Base-by-base conservation (phyloP, 1,284 basidiomycete species). In the Rhodotorula sp. region DNA sequence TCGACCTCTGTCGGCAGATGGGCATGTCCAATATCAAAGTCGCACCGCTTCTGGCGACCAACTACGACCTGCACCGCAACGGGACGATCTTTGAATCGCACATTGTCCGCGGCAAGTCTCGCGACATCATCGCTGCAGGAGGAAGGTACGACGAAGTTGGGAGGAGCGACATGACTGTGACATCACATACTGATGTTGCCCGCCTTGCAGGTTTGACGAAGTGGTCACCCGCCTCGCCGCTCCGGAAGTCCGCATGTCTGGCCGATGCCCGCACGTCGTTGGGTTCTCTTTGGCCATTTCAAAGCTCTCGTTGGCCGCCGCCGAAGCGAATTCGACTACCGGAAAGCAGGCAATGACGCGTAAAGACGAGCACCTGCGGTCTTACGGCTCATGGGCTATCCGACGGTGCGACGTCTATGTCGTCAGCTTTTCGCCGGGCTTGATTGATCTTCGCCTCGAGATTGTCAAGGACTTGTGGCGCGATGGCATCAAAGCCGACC, bases 331-430 rank as follows among this genome's bases (percentile, higher is more conserved):
- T 69, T 79, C 80, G 57, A 80, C 78, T 6, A 73, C 76, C 37
- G 70, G 75, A 44, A 73, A 82, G 66, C 79, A 81, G n/a, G 80
- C 80, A 22, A 80, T 78, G 44, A 76, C 77, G 17, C 71, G 74
- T 20, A 54, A 55, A 26, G 71, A 82, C 57, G 79, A 82, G 20
- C 80, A 80, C 45, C 80, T 82, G 59, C 78, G 80, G 22, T 80
- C 82, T 26, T 84, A 84, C n/a, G 84, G 83, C 22, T 82, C 82
- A 0, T 81, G 79, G 78, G 78, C 80, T 37, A 79, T 81, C 8
- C 78, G 84, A 65, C 81, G 85, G 42, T 85, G 84, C 71, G 85
- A 86, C 73, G 84, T 85, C 29, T 86, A 86, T 70, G 81, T 86
- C 3, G 83, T 83, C 8, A 80, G 79, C 2, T 83, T 83, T 60